Conservation (phyloP, 129 eudicot genomes). For the Lonicera japonica region DNA sequence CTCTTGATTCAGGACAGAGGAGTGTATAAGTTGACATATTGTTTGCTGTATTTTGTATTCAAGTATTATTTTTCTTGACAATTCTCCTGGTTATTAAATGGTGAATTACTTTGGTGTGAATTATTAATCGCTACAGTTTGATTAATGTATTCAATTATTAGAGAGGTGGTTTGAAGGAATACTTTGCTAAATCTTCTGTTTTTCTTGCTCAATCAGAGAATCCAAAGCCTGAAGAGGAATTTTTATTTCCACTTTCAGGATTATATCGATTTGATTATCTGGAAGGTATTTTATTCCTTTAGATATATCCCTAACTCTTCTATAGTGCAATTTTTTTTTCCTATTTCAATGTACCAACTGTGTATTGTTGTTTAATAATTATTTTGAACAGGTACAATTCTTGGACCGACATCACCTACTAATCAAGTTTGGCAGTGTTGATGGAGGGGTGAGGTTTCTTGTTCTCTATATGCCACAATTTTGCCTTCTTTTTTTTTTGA, state of each 20-base stretch:
- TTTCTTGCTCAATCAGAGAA: slow-evolving; percentile 53
- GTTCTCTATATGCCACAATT: slow-evolving; percentile 11
- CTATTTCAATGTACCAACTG: neutral
- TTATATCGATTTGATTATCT: slow-evolving; percentile 85
- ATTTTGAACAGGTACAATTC: slow-evolving; percentile 71
- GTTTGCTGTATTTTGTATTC: neutral
- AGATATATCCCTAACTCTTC: no score
- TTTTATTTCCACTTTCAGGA: slow-evolving; percentile 94
- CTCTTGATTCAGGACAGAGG: no score
- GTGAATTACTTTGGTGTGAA: neutral
- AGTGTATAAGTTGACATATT: neutral
- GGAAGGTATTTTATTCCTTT: slow-evolving; percentile 75
- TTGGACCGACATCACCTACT: slow-evolving; percentile 92
- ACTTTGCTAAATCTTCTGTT: slow-evolving; percentile 16
- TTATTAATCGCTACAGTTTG: neutral
- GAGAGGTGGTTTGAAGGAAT: slow-evolving; percentile 1
- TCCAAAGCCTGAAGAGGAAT: slow-evolving; percentile 90
- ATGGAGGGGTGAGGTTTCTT: slow-evolving; percentile 76
- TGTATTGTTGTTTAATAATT: slow-evolving; percentile 4
- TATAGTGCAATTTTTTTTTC: no score
- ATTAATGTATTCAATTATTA: neutral
- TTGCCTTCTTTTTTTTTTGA: neutral
- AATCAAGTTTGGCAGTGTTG: slow-evolving; percentile 96
- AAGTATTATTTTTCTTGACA: neutral
- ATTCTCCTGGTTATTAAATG: neutral